Evolutionary conservation across 768 basidiomycete genomes (phyloP), one percentile per base, ranked within the genome.

Genomic region (Rhodotorula kratochvilovae): DNA sequence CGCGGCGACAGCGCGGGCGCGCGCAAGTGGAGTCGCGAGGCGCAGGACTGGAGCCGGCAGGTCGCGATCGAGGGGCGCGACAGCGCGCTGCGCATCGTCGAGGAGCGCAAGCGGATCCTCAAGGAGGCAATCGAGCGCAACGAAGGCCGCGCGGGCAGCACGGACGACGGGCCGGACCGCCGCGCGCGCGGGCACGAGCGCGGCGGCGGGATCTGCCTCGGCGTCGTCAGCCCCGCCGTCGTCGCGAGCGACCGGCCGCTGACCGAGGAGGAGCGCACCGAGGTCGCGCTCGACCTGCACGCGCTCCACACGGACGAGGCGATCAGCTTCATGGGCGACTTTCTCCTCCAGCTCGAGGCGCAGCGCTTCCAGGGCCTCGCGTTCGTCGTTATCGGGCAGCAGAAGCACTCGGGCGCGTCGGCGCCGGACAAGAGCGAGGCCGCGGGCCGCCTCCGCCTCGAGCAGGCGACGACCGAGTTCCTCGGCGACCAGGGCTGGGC

Each of bases 1-100:
- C 85, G 92, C 4, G 94, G 95, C 2, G 96, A 99, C 76, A 95
- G 95, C 5, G 92, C 94, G 0, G 89, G 90, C 1, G 96, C 96
- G 48, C 96, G 97, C 81, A 84, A 92, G 58, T 98, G 95, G 82
- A 91, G 89, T 72, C 84, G 91, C 53, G 94, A 98, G 78, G 96
- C 93, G 2, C 91, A 95, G 76, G 92, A 95, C 53, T 82, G 96
- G 69, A 98, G 98, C 77, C 87, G 86, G 54, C 90, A 90, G 81
- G 96, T 99, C 91, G 84, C 86, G 54, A 83, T 81, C 35, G 96
- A 97, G 82, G 91, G 92, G 84, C 84, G 85, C 16, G 85, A 86
- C 43, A 92, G 95, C 11, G 96, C 96, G 3, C 84, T 84, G n/a
- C 86, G 85, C 72, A 85, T 99, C 51, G 90, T 98, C 23, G 83